Base-by-base conservation (phyloP, 2,329 filamentous ascomycete species). In the Chaetomium strumarium region DNA sequence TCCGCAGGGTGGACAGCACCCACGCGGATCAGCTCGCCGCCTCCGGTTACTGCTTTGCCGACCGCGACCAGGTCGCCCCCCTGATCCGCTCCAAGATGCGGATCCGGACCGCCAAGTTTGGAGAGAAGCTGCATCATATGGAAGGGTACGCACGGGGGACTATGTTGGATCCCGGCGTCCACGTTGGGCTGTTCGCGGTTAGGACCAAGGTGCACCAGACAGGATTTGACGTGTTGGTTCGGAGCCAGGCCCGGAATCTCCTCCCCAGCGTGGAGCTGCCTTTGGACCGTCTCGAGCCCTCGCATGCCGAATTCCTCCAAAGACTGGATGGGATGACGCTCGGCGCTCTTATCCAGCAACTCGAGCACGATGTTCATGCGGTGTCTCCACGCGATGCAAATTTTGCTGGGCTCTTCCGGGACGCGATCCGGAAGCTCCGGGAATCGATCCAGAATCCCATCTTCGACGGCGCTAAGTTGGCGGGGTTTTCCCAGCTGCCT, bases 31-130 rank as follows among this genome's bases (percentile, higher is more conserved):
- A 78, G 29, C 75, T 95, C 13, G 79, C 85, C 57, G 81, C 87
- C 1, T 73, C 79, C 11, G 90, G 90, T 1, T 95, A 84, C 66
- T 81, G 86, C n/a, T 95, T 95, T 62, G 86, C 86, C 2, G 77
- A 81, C 33, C 70, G 84, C 12, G 77, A 78, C 51, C 83, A 90
- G 55, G 84, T 95, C 29, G 77, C 81, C 12, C 76, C 80, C 16
- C 80, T 81, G 39, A 81, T 95, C 57, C 79, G 85, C 19, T 76
- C 81, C 20, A 85, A 81, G 57, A 85, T 95, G 76, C 87, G 92
- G 63, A 83, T 95, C 51, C 77, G 84, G 43, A 74, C 76, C 2
- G 69, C 73, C 1, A 78, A 81, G n/a, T 72, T 95, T 3, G 75
- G 78, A 41, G 66, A 68, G 6, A 81, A 83, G 51, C 71, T 95